phyloP scores from a whole-genome alignment of 2,329 filamentous ascomycete species.

The Akanthomyces muscarius region DNA sequence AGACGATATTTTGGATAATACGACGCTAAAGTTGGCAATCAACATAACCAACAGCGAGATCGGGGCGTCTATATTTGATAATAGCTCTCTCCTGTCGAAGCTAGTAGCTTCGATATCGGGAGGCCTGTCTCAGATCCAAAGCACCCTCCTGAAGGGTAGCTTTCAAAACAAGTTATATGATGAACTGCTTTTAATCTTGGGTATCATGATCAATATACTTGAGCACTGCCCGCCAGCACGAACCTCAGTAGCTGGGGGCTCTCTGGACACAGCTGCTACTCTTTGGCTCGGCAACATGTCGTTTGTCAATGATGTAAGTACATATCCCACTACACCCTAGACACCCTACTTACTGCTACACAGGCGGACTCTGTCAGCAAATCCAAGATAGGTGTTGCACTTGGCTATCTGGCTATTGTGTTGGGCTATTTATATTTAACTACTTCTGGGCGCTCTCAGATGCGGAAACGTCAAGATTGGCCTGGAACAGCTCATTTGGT shows the following conservation, averaged over 20 bases:
- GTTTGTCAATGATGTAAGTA: conserved; percentile 63
- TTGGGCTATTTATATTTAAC: conserved; percentile 74
- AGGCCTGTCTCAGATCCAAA: conserved; percentile 46
- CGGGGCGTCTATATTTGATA: conserved; percentile 66
- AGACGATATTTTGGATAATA: conserved; percentile 26
- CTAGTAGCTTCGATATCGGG: conserved; percentile 49
- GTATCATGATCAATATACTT: conserved; percentile 81
- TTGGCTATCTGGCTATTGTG: conserved; percentile 81
- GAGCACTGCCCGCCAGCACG: conserved; percentile 69
- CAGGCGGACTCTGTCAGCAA: conserved; percentile 70
- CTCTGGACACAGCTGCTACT: conserved; percentile 56
- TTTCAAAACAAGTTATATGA: conserved; percentile 56
- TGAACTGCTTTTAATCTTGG: conserved; percentile 71
- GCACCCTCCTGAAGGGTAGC: conserved; percentile 45
- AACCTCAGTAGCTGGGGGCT: conserved; percentile 31
- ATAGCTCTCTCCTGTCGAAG: conserved; percentile 49
- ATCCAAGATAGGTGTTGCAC: conserved; percentile 73
- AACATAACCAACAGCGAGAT: conserved; percentile 82
- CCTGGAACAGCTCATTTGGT: conserved; percentile 44
- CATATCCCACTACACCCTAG: background rate
- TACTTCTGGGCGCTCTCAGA: conserved; percentile 39
- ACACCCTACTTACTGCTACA: conserved; percentile 20
- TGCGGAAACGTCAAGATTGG: conserved; percentile 40
- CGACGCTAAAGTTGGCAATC: conserved; percentile 59
- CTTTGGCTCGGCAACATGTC: conserved; percentile 66